These are phyloP conservation scores for Coniochaeta sp. DNA, from an alignment of 2,329 filamentous ascomycete genomes.

Conservation along the genomic window DNA sequence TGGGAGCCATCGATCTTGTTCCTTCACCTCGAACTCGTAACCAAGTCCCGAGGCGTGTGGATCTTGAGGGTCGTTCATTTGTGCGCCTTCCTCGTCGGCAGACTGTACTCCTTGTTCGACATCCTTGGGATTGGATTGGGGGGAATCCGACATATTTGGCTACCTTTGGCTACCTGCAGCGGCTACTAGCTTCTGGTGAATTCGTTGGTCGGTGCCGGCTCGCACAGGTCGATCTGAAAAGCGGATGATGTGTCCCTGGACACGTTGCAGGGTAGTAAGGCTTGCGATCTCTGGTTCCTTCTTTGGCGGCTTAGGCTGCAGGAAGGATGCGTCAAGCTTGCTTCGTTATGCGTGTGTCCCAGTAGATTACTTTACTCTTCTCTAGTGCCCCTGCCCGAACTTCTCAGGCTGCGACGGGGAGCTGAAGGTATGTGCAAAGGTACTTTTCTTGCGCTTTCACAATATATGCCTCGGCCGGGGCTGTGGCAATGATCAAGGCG, in stretches of 20 bases:
- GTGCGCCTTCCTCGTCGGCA: conserved; percentile 77
- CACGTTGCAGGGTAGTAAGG: conserved; percentile 53
- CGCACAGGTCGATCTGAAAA: conserved; percentile 42
- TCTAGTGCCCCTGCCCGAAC: conserved; percentile 26
- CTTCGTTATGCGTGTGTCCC: conserved; percentile 14
- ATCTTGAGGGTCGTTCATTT: conserved; percentile 83
- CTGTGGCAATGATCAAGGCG: conserved; percentile 8
- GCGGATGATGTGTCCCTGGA: conserved; percentile 55
- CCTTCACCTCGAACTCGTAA: conserved; percentile 98
- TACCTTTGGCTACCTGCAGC: conserved; percentile 67
- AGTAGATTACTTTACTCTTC: conserved; percentile 21
- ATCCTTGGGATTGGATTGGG: conserved; percentile 87
- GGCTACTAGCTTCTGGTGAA: conserved; percentile 56
- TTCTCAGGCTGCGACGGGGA: conserved; percentile 39
- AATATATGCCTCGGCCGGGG: conserved; percentile 12
- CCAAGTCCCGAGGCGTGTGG: conserved; percentile 67
- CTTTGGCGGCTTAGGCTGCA: conserved; percentile 43
- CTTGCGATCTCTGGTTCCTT: conserved; percentile 34
- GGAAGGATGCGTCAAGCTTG: conserved; percentile 43
- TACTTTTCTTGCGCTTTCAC: conserved; percentile 13
- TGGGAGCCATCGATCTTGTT: conserved; percentile 98
- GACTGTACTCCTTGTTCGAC: conserved; percentile 90
- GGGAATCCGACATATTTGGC: conserved; percentile 86
- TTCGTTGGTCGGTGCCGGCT: conserved; percentile 47
- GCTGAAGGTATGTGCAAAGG: not conserved